Evolutionary conservation across 2,329 filamentous ascomycete species (phyloP).

Genomic region (Atkinsonella texensis): DNA sequence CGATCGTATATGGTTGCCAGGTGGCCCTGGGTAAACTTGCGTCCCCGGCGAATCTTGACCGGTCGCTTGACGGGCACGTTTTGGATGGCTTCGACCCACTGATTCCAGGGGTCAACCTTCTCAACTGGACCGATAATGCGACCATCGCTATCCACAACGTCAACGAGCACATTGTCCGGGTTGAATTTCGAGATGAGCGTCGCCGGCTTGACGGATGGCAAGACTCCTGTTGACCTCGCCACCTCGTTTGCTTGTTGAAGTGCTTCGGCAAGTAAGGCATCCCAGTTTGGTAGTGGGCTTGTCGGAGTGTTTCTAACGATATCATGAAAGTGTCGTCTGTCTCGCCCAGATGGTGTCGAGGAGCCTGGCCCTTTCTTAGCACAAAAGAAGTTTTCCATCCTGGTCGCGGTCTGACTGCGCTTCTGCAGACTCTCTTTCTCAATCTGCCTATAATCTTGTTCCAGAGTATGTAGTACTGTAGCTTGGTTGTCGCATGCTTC

Average conservation of each 20-base stretch:
- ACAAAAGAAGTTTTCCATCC: conserved; percentile 23
- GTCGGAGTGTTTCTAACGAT: background rate
- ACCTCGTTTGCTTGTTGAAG: conserved; percentile 2
- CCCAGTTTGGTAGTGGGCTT: background rate
- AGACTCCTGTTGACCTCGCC: conserved; percentile 3
- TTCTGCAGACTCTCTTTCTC: conserved; percentile 17
- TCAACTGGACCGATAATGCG: conserved; percentile 25
- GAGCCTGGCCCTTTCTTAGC: conserved; percentile 17
- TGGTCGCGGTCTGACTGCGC: conserved; percentile 15
- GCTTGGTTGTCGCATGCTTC: conserved; percentile 19
- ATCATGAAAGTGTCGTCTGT: conserved; percentile 9
- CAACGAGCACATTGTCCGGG: conserved; percentile 15
- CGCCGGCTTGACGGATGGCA: background rate
- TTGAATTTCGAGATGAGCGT: background rate
- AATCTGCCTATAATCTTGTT: conserved; percentile 19
- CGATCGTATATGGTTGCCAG: conserved; percentile 30
- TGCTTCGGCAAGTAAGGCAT: conserved; percentile 3
- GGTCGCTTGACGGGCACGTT: conserved; percentile 25
- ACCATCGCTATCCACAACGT: conserved; percentile 27
- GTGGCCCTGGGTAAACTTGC: conserved; percentile 27
- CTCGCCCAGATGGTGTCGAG: conserved; percentile 8
- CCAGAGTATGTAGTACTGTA: conserved; percentile 21
- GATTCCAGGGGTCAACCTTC: conserved; percentile 26
- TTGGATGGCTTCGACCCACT: conserved; percentile 26
- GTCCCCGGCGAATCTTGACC: conserved; percentile 29